phyloP scores from a whole-genome alignment of 768 basidiomycete species.

The Phlegmacium glaucopus region DNA sequence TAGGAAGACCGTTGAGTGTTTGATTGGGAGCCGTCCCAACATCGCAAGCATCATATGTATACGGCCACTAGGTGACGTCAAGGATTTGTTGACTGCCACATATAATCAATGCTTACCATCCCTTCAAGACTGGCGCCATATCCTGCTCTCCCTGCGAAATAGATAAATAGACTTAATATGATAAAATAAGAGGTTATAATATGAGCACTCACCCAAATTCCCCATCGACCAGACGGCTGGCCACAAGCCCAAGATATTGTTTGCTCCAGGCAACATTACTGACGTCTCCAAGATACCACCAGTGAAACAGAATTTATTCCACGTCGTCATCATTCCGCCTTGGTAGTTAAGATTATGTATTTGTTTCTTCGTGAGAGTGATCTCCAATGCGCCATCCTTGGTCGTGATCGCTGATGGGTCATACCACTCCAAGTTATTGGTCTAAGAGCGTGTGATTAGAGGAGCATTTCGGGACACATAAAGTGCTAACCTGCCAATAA shows the following conservation, averaged over 20 bases:
- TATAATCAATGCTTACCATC: slow-evolving; percentile 39
- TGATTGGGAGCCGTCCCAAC: slow-evolving; percentile 92
- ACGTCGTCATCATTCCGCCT: slow-evolving; percentile 63
- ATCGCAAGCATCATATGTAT: slow-evolving; percentile 84
- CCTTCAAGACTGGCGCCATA: slow-evolving; percentile 88
- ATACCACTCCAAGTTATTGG: slow-evolving; percentile 86
- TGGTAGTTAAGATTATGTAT: slow-evolving; percentile 73
- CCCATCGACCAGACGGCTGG: slow-evolving; percentile 82
- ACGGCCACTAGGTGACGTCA: slow-evolving; percentile 58
- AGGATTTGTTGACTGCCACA: neutral
- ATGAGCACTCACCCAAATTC: slow-evolving; percentile 54
- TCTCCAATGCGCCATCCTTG: slow-evolving; percentile 64
- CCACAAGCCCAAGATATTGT: slow-evolving; percentile 68
- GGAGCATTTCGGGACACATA: neutral
- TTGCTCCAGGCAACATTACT: slow-evolving; percentile 66
- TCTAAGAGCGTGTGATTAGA: slow-evolving; percentile 29
- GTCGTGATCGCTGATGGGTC: slow-evolving; percentile 80
- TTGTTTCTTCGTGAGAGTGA: slow-evolving; percentile 63
- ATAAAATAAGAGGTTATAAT: neutral
- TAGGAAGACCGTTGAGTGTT: slow-evolving; percentile 62
- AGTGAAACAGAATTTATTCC: slow-evolving; percentile 96
- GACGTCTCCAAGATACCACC: slow-evolving; percentile 75
- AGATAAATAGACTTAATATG: slow-evolving; percentile 1
- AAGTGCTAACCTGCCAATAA: slow-evolving; percentile 58
- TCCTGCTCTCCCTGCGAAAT: slow-evolving; percentile 65